A percentile compares a stretch with the other conserved stretches of the same genome.
Evolutionary conservation across 2,329 filamentous ascomycete genomes (phyloP).

Genomic region (Blumeria hordei): DNA sequence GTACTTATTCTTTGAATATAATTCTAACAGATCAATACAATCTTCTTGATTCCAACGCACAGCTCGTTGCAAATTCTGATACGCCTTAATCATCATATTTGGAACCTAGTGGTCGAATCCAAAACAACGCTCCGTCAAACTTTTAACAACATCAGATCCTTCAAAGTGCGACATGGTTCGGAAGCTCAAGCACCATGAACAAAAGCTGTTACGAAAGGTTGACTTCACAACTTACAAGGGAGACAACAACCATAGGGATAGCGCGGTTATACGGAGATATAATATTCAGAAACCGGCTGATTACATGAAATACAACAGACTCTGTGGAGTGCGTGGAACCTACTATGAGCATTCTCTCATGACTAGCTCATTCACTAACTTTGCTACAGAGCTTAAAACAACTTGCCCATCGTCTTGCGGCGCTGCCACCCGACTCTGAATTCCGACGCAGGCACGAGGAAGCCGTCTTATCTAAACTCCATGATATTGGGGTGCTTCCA

Average conservation of each 20-base stretch:
- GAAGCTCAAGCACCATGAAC: constrained; percentile 91
- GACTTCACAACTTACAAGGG: constrained; percentile 89
- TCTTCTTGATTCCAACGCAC: too few species aligned
- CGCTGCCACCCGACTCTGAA: constrained; percentile 56
- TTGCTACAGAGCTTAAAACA: constrained; percentile 50
- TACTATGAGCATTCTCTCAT: background rate
- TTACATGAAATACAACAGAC: constrained; percentile 42
- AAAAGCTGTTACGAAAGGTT: constrained; percentile 75
- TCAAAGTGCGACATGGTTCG: constrained; percentile 43
- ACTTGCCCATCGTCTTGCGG: constrained; percentile 67
- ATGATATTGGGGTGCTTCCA: constrained; percentile 71
- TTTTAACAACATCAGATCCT: too few species aligned
- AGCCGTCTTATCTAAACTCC: constrained; percentile 71
- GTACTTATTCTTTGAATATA: too few species aligned
- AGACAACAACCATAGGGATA: constrained; percentile 68
- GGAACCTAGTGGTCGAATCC: too few species aligned
- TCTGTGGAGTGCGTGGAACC: constrained; percentile 36
- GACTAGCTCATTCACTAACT: constrained; percentile 12
- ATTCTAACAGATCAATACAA: too few species aligned
- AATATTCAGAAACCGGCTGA: constrained; percentile 76
- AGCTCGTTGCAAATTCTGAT: too few species aligned
- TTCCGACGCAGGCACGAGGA: constrained; percentile 66
- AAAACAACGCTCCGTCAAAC: too few species aligned
- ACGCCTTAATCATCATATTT: too few species aligned
- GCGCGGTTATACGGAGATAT: constrained; percentile 59